A percentile compares a stretch with the other conserved stretches of the same genome.
Evolutionary conservation across 2,329 filamentous ascomycete genomes (phyloP).

Genomic region (Chaetomiaceae sp.): DNA sequence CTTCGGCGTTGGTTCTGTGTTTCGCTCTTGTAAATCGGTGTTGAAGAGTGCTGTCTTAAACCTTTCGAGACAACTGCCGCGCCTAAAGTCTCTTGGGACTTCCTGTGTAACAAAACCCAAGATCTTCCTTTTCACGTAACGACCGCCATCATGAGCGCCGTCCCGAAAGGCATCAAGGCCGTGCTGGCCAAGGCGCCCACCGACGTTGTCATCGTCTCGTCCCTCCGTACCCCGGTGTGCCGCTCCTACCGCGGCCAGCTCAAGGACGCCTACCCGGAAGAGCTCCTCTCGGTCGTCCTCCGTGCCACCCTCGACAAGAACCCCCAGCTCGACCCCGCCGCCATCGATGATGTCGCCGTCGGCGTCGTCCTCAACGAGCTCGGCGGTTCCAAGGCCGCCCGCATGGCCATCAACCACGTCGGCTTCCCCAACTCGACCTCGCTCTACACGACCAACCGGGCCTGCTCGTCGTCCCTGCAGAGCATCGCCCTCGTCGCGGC

Average conservation of each 20-base stretch:
- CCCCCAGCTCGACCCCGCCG: slow-evolving; percentile 63
- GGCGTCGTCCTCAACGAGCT: slow-evolving; percentile 89
- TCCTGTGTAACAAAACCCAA: too few relatives aligned
- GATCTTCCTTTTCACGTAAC: too few relatives aligned
- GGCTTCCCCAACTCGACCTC: slow-evolving; percentile 68
- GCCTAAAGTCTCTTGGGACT: too few relatives aligned
- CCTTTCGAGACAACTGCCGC: too few relatives aligned
- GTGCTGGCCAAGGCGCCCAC: slow-evolving; percentile 73
- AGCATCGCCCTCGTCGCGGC: slow-evolving; percentile 71
- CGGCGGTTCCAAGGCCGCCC: slow-evolving; percentile 82
- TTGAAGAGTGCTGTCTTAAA: too few relatives aligned
- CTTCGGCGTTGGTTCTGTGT: neutral
- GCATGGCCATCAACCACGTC: slow-evolving; percentile 84
- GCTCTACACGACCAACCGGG: slow-evolving; percentile 84
- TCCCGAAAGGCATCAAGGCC: slow-evolving; percentile 64
- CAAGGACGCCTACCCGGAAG: slow-evolving; percentile 85
- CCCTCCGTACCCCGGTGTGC: slow-evolving; percentile 83
- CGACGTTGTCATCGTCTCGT: slow-evolving; percentile 83
- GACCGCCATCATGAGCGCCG: slow-evolving; percentile 19
- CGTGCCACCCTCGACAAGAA: slow-evolving; percentile 65
- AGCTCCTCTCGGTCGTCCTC: slow-evolving; percentile 68
- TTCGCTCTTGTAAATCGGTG: too few relatives aligned
- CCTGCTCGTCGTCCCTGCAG: slow-evolving; percentile 74
- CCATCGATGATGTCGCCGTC: slow-evolving; percentile 76
- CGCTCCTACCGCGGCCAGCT: slow-evolving; percentile 78